phyloP scores from a whole-genome alignment of 495 filamentous ascomycete species.

The Viridothelium virens region DNA sequence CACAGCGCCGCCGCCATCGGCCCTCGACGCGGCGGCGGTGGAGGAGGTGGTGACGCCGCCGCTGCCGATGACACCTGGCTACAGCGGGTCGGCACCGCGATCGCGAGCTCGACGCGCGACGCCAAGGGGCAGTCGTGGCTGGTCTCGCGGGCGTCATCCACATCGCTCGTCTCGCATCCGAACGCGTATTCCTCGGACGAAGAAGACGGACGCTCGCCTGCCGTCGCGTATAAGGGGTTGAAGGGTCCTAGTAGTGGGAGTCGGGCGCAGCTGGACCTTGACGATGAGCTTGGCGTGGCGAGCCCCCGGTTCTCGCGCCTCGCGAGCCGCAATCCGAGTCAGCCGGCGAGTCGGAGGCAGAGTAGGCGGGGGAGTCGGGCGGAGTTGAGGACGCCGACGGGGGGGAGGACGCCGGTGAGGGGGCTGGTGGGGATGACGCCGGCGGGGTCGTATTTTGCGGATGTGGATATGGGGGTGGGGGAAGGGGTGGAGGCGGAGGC shows the following conservation, averaged over 20 bases:
- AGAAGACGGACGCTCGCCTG: conserved; percentile 4
- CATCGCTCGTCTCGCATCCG: conserved; percentile 24
- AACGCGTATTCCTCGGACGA: not conserved
- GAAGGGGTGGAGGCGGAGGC: conserved; percentile 38
- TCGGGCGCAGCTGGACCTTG: not conserved
- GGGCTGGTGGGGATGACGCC: not conserved
- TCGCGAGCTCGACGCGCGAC: conserved; percentile 31
- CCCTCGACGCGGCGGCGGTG: too few species aligned
- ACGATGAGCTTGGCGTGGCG: conserved; percentile 23
- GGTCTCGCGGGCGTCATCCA: conserved; percentile 30
- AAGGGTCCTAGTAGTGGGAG: not conserved
- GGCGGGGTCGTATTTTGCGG: conserved; percentile 13
- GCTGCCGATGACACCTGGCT: conserved; percentile 32
- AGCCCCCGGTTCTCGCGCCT: conserved; percentile 24
- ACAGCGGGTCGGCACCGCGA: conserved; percentile 31
- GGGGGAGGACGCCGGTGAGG: conserved; percentile 25
- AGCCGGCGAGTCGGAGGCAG: conserved; percentile 26
- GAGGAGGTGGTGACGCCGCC: not conserved
- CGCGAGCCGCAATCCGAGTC: conserved; percentile 23
- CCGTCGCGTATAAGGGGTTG: conserved; percentile 22
- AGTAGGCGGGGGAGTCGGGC: conserved; percentile 29
- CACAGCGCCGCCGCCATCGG: conserved; percentile 11
- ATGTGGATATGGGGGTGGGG: conserved; percentile 9
- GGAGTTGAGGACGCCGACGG: conserved; percentile 13
- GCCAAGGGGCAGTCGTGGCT: conserved; percentile 38